These are phyloP conservation scores for Purpureocillium lavendulum DNA, from an alignment of 2,329 filamentous ascomycete genomes.

Conservation along the genomic window DNA sequence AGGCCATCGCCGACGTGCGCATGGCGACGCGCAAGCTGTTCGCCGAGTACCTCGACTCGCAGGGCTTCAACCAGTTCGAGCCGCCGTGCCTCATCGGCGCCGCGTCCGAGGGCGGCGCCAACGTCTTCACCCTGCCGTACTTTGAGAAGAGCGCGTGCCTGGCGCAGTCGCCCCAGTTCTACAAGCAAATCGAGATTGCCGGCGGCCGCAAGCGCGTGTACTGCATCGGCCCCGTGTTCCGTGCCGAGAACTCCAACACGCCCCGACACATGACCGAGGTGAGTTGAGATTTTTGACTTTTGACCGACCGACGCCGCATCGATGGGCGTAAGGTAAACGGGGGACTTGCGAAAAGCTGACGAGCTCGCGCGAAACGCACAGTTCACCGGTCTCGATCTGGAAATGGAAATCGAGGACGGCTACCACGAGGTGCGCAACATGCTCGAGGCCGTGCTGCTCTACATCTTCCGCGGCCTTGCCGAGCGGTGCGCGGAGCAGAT, in stretches of 20 bases:
- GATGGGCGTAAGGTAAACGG: no score
- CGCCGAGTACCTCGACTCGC: conserved; percentile 66
- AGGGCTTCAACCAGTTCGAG: conserved; percentile 76
- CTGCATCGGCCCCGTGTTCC: conserved; percentile 73
- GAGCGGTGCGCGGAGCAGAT: conserved; percentile 63
- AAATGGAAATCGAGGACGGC: conserved; percentile 77
- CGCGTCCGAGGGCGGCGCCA: conserved; percentile 85
- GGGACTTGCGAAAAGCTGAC: no score
- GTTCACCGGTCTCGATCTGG: conserved; percentile 82
- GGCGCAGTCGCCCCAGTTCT: conserved; percentile 76
- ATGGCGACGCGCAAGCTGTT: conserved; percentile 62
- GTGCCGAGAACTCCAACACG: conserved; percentile 81
- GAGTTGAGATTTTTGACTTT: no score
- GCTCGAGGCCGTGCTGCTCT: conserved; percentile 65
- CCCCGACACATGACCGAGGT: conserved; percentile 76
- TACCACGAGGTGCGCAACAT: conserved; percentile 69
- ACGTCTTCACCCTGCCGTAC: conserved; percentile 85
- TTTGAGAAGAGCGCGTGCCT: conserved; percentile 78
- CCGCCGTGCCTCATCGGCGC: conserved; percentile 84
- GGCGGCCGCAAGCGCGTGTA: conserved; percentile 70
- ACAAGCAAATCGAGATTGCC: conserved; percentile 82
- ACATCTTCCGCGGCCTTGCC: conserved; percentile 68
- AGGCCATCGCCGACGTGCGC: conserved; percentile 58
- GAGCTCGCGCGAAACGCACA: no score
- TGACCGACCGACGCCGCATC: no score